Conservation (phyloP, 345 rosid genomes). For the Pistacia integerrima region DNA sequence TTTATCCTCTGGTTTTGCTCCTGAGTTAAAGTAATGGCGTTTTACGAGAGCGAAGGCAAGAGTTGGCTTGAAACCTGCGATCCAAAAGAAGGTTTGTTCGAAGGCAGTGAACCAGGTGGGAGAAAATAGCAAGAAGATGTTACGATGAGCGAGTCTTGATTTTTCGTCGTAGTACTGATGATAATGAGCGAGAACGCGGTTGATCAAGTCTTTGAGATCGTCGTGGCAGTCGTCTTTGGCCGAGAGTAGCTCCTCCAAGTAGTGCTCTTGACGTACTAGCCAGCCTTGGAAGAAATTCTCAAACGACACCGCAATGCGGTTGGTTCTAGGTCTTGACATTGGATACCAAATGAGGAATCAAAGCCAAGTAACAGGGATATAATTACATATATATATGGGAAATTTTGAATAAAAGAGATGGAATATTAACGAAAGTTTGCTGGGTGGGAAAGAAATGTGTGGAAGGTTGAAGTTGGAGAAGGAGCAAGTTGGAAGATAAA, state of each 20-base stretch:
- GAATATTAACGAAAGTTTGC: background rate
- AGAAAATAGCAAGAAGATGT: constrained; percentile 39
- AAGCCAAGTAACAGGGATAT: background rate
- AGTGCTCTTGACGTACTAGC: constrained; percentile 43
- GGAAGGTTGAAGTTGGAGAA: too few species aligned
- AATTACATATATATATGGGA: background rate
- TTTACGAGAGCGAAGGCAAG: constrained; percentile 34
- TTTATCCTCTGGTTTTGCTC: constrained; percentile 32
- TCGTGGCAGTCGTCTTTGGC: constrained; percentile 19
- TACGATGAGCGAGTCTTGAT: constrained; percentile 20
- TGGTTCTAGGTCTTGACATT: constrained; percentile 17
- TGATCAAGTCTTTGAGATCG: constrained; percentile 32
- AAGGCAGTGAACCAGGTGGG: constrained; percentile 45
- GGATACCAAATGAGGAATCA: background rate
- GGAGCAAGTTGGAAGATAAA: background rate
- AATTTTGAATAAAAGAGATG: background rate
- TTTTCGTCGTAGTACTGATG: constrained; percentile 47
- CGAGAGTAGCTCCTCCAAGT: constrained; percentile 39
- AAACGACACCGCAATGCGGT: constrained; percentile 18
- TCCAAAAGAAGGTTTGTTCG: constrained; percentile 46
- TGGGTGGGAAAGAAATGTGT: constrained; percentile 17
- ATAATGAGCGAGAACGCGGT: constrained; percentile 42
- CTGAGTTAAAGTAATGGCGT: constrained; percentile 31
- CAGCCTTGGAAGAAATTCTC: constrained; percentile 36
- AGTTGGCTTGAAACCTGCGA: constrained; percentile 48